Conservation (phyloP, 2,329 filamentous ascomycete genomes). For the Bipolaris sorokiniana region DNA sequence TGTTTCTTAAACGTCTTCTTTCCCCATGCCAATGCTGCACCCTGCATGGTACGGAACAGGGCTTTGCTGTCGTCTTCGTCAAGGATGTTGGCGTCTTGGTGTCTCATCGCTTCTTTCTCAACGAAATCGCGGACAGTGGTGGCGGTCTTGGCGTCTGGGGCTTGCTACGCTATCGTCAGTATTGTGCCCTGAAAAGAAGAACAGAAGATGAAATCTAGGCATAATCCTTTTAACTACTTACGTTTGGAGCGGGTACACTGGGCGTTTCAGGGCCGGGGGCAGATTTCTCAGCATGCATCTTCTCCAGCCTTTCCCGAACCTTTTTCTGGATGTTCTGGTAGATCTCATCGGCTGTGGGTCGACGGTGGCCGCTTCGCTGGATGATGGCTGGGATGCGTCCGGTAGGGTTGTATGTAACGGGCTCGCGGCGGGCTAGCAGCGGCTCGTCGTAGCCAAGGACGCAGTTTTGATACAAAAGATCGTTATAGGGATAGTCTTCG, state of each 20-base stretch:
- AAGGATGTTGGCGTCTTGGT: constrained; percentile 4
- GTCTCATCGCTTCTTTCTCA: constrained; percentile 4
- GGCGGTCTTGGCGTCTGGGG: background rate
- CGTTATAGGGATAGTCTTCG: background rate
- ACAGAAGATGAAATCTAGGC: background rate
- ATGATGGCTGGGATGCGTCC: constrained; percentile 17
- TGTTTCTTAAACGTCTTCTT: constrained; percentile 10
- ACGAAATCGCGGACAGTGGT: constrained; percentile 16
- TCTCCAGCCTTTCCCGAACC: background rate
- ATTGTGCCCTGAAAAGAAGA: background rate
- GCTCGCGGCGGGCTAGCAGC: constrained; percentile 18
- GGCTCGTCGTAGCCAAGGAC: constrained; percentile 20
- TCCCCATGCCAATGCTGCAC: constrained; percentile 23
- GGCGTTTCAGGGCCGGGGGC: background rate
- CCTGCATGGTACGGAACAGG: constrained; percentile 14
- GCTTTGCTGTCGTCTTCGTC: constrained; percentile 23
- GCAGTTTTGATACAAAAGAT: constrained; percentile 4
- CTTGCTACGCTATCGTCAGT: background rate
- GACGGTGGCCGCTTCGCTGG: constrained; percentile 7
- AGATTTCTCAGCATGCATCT: background rate
- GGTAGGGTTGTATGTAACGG: constrained; percentile 15
- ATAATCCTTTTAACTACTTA: background rate
- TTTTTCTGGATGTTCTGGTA: constrained; percentile 8
- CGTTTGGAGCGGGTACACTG: background rate
- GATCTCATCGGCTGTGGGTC: constrained; percentile 6